phyloP scores from a whole-genome alignment of 805 yeast species.

The Lipomyces yamadae region DNA sequence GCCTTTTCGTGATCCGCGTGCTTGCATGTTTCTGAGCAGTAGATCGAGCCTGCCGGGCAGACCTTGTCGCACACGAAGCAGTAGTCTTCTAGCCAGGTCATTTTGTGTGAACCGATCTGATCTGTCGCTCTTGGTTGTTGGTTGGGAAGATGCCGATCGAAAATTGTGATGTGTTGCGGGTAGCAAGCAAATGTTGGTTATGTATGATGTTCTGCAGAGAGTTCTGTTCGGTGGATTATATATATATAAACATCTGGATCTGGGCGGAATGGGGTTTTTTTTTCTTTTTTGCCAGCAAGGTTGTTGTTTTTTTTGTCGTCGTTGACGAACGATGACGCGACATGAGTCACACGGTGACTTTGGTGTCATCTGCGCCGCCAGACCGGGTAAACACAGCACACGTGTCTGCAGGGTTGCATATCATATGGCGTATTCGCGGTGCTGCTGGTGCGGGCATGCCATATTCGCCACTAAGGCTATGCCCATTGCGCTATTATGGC shows the following conservation, averaged over 20 bases:
- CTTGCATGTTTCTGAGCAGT: constrained; percentile 55
- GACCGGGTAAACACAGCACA: not conserved
- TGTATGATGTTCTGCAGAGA: not conserved
- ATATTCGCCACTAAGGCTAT: not conserved
- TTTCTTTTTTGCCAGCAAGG: no score
- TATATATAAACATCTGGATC: not conserved
- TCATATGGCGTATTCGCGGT: not conserved
- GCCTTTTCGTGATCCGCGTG: constrained; percentile 39
- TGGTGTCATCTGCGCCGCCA: not conserved
- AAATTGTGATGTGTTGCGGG: no score
- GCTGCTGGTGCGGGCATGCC: not conserved
- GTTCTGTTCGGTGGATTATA: no score
- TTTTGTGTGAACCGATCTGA: not conserved
- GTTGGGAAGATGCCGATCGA: no score
- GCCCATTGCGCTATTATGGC: not conserved
- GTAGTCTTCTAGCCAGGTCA: constrained; percentile 54
- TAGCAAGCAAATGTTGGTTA: not conserved
- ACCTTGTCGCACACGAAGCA: constrained; percentile 63
- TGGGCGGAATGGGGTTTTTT: no score
- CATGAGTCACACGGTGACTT: not conserved
- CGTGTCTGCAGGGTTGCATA: not conserved
- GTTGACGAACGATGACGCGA: not conserved
- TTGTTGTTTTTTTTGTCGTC: no score
- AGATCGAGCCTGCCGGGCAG: constrained; percentile 51
- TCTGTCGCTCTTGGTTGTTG: no score